Evolutionary conservation across 495 filamentous ascomycete species (phyloP), one percentile per base, ranked within the genome.

Genomic region (Chaetomium cochliodes): DNA sequence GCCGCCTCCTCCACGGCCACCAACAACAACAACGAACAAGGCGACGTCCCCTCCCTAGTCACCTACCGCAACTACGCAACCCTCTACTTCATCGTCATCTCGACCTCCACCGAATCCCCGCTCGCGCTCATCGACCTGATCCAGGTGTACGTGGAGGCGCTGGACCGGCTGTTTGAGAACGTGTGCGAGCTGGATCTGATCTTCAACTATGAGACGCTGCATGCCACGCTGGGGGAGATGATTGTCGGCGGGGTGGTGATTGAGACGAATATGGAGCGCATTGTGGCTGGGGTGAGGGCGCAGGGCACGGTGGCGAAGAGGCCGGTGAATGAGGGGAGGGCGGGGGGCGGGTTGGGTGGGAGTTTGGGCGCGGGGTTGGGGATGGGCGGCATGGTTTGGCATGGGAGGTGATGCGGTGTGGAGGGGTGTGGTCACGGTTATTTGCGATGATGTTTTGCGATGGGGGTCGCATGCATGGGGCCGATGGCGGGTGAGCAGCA

Each of bases 41-140:
- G 89, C 71, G 94, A 97, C 75, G 87, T 91, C 8, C 96, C 96
- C 23, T 91, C 90, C n/a, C 90, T 96, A 65, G 89, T 98, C 22
- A 97, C 96, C 25, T 98, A 98, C 84, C 93, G 94, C 12, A 90
- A 96, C 84, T 98, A 98, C 70, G 94, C 94, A 5, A 98, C 94
- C 0, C 89, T 98, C 30, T 97, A 96, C 74, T 98, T 98, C 80
- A 98, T 98, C 78, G 81, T 98, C 72, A 98, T 98, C 72, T 92
- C 88, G 39, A 98, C 96, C n/a, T 91, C 92, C 1, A 97, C 93
- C 60, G 94, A 98, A 75, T 97, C 92, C 0, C 96, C 96, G 2
- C 88, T 98, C 0, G 94, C 93, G 0, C 84, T 98, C 1, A 91
- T 98, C 39, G 94, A 98, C 77, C 80, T 98, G 56, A 97, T 98